A percentile compares a stretch with the other conserved stretches of the same genome.
Conservation (phyloP, 2,329 filamentous ascomycete species). For the Phaeoacremonium minimum region DNA sequence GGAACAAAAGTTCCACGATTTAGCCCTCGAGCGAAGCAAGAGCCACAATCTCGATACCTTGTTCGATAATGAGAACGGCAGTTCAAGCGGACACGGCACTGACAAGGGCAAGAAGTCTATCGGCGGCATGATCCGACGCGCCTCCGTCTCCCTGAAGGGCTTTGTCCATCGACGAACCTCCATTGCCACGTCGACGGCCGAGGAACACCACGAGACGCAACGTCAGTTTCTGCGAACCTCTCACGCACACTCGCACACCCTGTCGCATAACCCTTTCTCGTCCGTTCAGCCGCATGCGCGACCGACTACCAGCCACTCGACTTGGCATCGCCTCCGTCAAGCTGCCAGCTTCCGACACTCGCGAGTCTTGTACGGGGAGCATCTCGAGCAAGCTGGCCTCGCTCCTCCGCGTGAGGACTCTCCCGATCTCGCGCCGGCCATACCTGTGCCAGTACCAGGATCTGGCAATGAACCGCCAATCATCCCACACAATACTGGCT, state of each 20-base stretch:
- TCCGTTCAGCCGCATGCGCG: constrained; percentile 18
- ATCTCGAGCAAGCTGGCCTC: constrained; percentile 20
- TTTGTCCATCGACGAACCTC: constrained; percentile 47
- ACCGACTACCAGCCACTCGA: constrained; percentile 42
- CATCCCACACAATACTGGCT: constrained; percentile 55
- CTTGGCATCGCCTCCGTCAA: constrained; percentile 48
- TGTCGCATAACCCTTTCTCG: constrained; percentile 11
- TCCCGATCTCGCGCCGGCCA: constrained; percentile 7
- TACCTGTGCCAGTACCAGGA: constrained; percentile 38
- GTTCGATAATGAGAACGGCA: background rate
- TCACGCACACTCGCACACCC: constrained; percentile 22
- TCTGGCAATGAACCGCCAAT: constrained; percentile 51
- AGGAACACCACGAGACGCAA: constrained; percentile 14
- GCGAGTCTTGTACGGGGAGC: constrained; percentile 37
- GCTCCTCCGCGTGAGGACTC: constrained; percentile 7
- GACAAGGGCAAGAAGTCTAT: constrained; percentile 25
- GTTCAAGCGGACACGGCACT: constrained; percentile 2
- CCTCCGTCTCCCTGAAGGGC: constrained; percentile 49
- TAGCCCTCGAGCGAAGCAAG: constrained; percentile 20
- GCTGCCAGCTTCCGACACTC: constrained; percentile 44
- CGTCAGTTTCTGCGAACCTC: constrained; percentile 12
- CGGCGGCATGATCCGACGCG: constrained; percentile 49
- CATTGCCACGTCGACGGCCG: constrained; percentile 17
- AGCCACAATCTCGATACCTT: constrained; percentile 12
- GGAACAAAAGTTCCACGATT: constrained; percentile 13